phyloP scores from a whole-genome alignment of 805 yeast genomes.

The Zygosaccharomyces kombuchaensis region DNA sequence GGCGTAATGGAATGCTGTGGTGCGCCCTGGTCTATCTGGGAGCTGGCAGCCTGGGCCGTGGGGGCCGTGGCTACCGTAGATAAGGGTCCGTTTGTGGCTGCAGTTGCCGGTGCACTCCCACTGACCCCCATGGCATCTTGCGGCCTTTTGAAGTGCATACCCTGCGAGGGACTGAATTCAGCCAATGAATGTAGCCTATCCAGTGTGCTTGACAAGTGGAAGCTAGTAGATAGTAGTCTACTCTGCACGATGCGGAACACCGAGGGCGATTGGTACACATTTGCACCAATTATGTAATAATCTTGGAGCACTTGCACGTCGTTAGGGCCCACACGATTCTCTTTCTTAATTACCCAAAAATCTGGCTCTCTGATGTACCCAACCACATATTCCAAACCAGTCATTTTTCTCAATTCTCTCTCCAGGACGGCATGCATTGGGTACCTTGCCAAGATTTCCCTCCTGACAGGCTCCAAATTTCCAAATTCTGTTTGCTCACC shows the following conservation, averaged over 20 bases:
- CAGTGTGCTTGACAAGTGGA: slow-evolving; percentile 44
- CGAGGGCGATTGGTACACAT: slow-evolving; percentile 85
- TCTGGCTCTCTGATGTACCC: slow-evolving; percentile 80
- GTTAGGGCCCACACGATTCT: slow-evolving; percentile 51
- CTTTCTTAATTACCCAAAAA: slow-evolving; percentile 87
- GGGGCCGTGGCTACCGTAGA: slow-evolving; percentile 13
- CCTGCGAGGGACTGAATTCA: slow-evolving; percentile 55
- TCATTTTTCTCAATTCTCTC: slow-evolving; percentile 66
- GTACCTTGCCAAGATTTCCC: slow-evolving; percentile 24
- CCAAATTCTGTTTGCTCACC: slow-evolving; percentile 17
- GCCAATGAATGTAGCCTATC: slow-evolving; percentile 45
- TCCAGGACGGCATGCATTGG: slow-evolving; percentile 40
- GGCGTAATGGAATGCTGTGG: slow-evolving; percentile 20
- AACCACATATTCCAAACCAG: slow-evolving; percentile 80
- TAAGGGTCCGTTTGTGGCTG: slow-evolving; percentile 9
- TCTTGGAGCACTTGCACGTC: slow-evolving; percentile 51
- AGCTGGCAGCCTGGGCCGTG: slow-evolving; percentile 14
- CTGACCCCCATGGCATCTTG: slow-evolving; percentile 11
- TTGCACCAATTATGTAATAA: slow-evolving; percentile 86
- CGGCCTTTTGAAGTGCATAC: slow-evolving; percentile 33
- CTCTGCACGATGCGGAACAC: slow-evolving; percentile 69
- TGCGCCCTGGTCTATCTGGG: slow-evolving; percentile 12
- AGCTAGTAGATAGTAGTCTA: slow-evolving; percentile 52
- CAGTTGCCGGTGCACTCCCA: slow-evolving; percentile 15
- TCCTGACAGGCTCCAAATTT: slow-evolving; percentile 23